Base-by-base conservation (phyloP, 179 eudicot species). In the Drosera spatulata region DNA sequence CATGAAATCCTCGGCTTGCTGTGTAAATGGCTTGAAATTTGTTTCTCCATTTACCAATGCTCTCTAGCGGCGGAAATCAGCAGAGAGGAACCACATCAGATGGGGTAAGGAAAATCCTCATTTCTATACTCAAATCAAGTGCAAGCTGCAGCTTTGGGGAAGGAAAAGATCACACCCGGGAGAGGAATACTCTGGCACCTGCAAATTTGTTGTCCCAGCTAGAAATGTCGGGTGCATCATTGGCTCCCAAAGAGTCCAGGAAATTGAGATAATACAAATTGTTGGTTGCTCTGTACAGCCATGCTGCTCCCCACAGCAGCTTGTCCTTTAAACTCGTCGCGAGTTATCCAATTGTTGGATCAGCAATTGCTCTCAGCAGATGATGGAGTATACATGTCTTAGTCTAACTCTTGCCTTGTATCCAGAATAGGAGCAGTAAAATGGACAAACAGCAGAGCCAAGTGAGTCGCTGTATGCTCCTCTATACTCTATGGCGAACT, bases 121-220 rank as follows among this genome's bases (percentile, higher is more conserved):
- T 22, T 22, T 22, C 33, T 22, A 22, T 22, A 22, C 33, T 22
- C 33, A 22, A 22, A 22, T 22, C 33, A 22, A 22, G 33, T 22
- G 33, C 33, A 22, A 22, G 33, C 33, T 22, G 33, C 33, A 53
- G 5, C 4, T 53, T 47, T 60, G 54, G 50, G 38, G 2, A n/a
- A n/a, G 6, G 47, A 4, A 39, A 22, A 22, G 33, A 22, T 22
- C 58, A 39, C 66, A 90, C 97, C 82, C 88, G 78, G 4, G 99
- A 81, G 56, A 94, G 80, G 46, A 94, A 94, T 38, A 94, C 91
- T 3, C 73, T 70, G 10, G 97, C 96, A 48, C 99, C 97, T 0
- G 97, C 97, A 56, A 69, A 76, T 64, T 94, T 94, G 70, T 94
- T 79, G 64, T 94, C 99, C 99, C 99, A 90, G 53, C 97, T 90